Conservation (phyloP, 2,329 filamentous ascomycete genomes). For the Ampelomyces quisqualis region DNA sequence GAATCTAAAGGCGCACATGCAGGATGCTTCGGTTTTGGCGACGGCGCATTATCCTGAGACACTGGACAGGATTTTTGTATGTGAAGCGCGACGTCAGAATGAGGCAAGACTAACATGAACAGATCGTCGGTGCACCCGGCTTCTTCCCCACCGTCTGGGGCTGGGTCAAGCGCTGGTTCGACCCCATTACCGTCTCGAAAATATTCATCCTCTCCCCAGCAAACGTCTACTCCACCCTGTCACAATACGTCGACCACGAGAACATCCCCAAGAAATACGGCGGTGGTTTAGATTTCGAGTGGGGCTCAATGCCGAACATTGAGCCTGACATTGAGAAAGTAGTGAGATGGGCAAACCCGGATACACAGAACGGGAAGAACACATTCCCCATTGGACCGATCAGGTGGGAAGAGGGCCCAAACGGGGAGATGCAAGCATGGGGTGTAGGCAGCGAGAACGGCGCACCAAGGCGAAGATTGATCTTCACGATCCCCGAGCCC, state of each 20-base stretch:
- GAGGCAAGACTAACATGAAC: constrained; percentile 5
- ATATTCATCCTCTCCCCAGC: constrained; percentile 81
- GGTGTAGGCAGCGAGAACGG: constrained; percentile 50
- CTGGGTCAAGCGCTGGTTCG: constrained; percentile 93
- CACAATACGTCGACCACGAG: constrained; percentile 74
- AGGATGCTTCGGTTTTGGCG: constrained; percentile 81
- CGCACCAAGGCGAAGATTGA: constrained; percentile 39
- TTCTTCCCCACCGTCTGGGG: constrained; percentile 95
- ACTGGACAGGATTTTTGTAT: constrained; percentile 73
- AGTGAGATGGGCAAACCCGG: constrained; percentile 46
- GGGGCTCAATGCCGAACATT: constrained; percentile 72
- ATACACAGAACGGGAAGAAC: constrained; percentile 35
- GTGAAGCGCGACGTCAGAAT: constrained; percentile 15
- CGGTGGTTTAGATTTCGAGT: constrained; percentile 79
- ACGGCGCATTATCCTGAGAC: constrained; percentile 96
- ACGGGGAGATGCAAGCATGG: constrained; percentile 48
- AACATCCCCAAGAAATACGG: constrained; percentile 91
- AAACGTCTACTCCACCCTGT: constrained; percentile 75
- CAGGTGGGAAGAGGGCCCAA: constrained; percentile 47
- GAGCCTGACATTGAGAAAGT: constrained; percentile 56
- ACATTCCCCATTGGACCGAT: constrained; percentile 53
- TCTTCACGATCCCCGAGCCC: constrained; percentile 44
- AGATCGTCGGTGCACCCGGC: constrained; percentile 82
- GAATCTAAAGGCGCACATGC: constrained; percentile 93
- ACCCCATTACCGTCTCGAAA: constrained; percentile 82